These are phyloP conservation scores for Pulveroboletus sp. DNA, from an alignment of 768 basidiomycete species.

Conservation along the genomic window DNA sequence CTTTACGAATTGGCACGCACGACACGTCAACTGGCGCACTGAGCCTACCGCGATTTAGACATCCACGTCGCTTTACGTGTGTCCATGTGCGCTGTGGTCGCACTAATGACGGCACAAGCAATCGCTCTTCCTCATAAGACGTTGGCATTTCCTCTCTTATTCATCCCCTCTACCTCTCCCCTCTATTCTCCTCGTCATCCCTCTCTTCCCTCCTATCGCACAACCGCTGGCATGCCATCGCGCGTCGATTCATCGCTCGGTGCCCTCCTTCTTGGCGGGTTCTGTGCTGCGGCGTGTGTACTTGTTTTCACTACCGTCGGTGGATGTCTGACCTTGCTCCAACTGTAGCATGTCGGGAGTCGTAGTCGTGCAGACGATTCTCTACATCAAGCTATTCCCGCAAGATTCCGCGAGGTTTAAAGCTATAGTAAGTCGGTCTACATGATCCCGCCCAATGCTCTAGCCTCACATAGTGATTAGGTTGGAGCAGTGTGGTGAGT, in stretches of 20 bases:
- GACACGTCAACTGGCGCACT: background rate
- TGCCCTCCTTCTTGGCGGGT: constrained; percentile 29
- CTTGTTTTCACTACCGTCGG: background rate
- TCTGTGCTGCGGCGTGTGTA: constrained; percentile 26
- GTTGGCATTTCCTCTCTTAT: background rate
- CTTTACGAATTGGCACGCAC: background rate
- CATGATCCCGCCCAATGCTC: background rate
- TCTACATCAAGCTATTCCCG: constrained; percentile 30
- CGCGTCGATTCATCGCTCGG: constrained; percentile 20
- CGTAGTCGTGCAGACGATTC: constrained; percentile 23
- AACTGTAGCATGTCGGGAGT: constrained; percentile 26
- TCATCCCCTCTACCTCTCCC: background rate
- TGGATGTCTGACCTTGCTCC: background rate
- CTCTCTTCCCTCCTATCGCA: background rate
- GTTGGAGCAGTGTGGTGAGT: constrained; percentile 27
- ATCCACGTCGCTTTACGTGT: background rate
- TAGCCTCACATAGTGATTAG: constrained; percentile 6
- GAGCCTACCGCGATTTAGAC: background rate
- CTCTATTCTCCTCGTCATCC: background rate
- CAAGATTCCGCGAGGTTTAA: constrained; percentile 19
- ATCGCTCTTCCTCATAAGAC: background rate
- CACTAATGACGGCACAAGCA: background rate
- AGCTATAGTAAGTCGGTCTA: constrained; percentile 15
- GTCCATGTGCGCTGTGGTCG: background rate
- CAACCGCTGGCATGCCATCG: constrained; percentile 5